Evolutionary conservation across 1,284 basidiomycete genomes (phyloP).

Genomic region (Prillingera fragicola): DNA sequence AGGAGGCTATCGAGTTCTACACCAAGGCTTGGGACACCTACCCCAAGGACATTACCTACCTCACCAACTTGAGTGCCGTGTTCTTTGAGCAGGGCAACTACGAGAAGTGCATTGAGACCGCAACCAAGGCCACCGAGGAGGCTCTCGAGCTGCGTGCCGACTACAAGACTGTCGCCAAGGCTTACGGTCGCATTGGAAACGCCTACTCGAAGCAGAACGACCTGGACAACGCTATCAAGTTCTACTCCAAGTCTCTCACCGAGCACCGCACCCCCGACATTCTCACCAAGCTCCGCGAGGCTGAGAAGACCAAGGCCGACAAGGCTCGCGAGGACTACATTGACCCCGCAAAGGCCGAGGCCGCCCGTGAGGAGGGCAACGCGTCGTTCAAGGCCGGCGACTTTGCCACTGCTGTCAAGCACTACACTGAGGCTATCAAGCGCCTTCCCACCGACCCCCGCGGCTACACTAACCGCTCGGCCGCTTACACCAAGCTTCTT

Average conservation of each 20-base stretch:
- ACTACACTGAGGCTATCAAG: constrained; percentile 95
- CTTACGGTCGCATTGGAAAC: constrained; percentile 82
- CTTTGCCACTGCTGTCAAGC: constrained; percentile 86
- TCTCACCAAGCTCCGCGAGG: constrained; percentile 79
- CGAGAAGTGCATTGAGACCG: constrained; percentile 83
- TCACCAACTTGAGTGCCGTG: constrained; percentile 83
- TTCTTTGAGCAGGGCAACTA: constrained; percentile 92
- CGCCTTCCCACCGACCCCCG: constrained; percentile 83
- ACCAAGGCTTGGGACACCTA: constrained; percentile 85
- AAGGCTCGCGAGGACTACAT: constrained; percentile 78
- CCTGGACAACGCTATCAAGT: constrained; percentile 73
- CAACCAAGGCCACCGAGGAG: constrained; percentile 91
- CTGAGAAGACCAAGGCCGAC: constrained; percentile 74
- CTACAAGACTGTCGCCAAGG: constrained; percentile 60
- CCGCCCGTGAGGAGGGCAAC: constrained; percentile 89
- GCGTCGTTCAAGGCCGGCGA: constrained; percentile 83
- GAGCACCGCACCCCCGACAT: constrained; percentile 96
- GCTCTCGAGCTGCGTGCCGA: constrained; percentile 62
- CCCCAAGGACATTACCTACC: constrained; percentile 89
- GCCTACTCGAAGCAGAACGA: constrained; percentile 81
- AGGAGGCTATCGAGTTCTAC: constrained; percentile 66
- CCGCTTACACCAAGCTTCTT: constrained; percentile 90
- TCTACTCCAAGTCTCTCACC: constrained; percentile 83
- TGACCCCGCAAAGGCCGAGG: constrained; percentile 75
- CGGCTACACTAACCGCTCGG: constrained; percentile 95